Evolutionary conservation across 2,329 filamentous ascomycete genomes (phyloP), one percentile per base, ranked within the genome.

Genomic region (Lachnellula suecica): DNA sequence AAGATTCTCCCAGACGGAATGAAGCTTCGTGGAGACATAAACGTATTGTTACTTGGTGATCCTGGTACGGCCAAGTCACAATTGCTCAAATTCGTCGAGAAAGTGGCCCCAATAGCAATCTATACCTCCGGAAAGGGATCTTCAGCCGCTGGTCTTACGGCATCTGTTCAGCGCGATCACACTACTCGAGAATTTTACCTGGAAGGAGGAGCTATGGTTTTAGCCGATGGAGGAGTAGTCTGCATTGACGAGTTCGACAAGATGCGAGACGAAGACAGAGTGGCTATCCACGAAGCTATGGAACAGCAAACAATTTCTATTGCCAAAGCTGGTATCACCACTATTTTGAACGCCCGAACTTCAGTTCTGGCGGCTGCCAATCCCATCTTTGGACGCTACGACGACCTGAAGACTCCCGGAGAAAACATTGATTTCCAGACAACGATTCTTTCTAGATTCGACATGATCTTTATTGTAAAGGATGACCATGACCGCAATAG

Each of bases 161-260:
- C 94, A 0, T 97, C 94, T 0, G 94, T 99, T 2, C 94, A 99
- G 64, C 85, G 94, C 53, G 94, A 99, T 66, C 86, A 89, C 13
- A 88, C 86, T 13, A 97, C 93, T 0, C 83, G 94, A 47, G 94
- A 99, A 69, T 99, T 99, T 71, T 99, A 97, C 66, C 84, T 99
- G 1, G 94, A 99, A 76, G 94, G 94, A 43, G 94, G 94, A 72
- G 94, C 94, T 27, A 97, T 99, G 94, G 94, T 99, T 3, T 83
- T 99, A 17, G 94, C 94, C 4, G 94, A 99, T 61, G 92, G 92
- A 2, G 94, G 94, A 63, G 93, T 97, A 1, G 94, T 97, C 9
- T 97, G 94, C 71, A 99, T 99, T 63, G 94, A 99, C 68, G 94
- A 99, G 73, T 99, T 99, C 68, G 94, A 99, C 76, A 99, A 99